Percentiles rank a stretch among this genome's conserved stretches.
phyloP scores from a whole-genome alignment of 257 asterid genomes.

The Gentiana straminea region DNA sequence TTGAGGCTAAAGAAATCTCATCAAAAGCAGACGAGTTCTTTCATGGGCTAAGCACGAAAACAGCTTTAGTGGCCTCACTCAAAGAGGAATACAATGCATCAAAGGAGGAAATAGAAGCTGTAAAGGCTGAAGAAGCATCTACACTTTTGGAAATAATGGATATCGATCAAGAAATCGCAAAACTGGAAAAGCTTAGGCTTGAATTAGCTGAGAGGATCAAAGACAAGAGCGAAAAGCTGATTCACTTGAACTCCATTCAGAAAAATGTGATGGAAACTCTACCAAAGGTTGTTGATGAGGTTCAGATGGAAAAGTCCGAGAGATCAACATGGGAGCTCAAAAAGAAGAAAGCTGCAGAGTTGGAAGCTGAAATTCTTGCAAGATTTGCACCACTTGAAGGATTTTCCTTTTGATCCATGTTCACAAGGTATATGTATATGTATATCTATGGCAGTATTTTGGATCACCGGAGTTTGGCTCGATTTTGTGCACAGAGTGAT shows the following conservation, averaged over 20 bases:
- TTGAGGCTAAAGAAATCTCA: slow-evolving; percentile 13
- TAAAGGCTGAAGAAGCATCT: slow-evolving; percentile 24
- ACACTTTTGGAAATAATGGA: slow-evolving; percentile 13
- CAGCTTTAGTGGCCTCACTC: slow-evolving; percentile 11
- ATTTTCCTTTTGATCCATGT: slow-evolving; percentile 17
- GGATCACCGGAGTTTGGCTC: no score
- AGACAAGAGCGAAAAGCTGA: slow-evolving; percentile 18
- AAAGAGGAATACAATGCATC: slow-evolving; percentile 20
- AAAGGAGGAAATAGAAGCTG: slow-evolving; percentile 23
- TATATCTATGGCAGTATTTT: no score
- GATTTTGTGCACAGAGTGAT: no score
- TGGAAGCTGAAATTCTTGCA: slow-evolving; percentile 17
- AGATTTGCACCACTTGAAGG: slow-evolving; percentile 31
- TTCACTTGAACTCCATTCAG: slow-evolving; percentile 13
- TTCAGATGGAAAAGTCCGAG: slow-evolving; percentile 24
- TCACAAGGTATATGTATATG: no score
- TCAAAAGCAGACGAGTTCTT: slow-evolving; percentile 22
- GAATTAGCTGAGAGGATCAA: slow-evolving; percentile 12
- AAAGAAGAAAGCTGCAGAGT: slow-evolving; percentile 18
- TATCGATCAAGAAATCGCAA: slow-evolving; percentile 24
- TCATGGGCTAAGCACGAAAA: slow-evolving; percentile 20
- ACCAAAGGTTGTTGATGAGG: slow-evolving; percentile 26
- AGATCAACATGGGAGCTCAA: slow-evolving; percentile 26
- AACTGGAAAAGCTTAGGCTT: slow-evolving; percentile 16
- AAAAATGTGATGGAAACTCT: slow-evolving; percentile 14